A percentile compares a stretch with the other conserved stretches of the same genome.
phyloP scores from a whole-genome alignment of 257 asterid species.

The Scutellaria barbata region DNA sequence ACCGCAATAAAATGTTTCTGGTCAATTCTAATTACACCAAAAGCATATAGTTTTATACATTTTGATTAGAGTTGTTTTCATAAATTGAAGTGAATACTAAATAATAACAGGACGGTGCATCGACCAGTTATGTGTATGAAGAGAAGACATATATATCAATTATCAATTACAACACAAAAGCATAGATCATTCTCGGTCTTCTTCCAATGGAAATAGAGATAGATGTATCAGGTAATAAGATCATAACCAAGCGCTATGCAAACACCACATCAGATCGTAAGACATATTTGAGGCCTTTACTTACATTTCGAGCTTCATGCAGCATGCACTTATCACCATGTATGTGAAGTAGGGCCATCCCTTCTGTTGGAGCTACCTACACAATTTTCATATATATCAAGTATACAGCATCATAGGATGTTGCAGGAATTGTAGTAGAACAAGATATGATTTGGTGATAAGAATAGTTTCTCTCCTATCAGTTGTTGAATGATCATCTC shows the following conservation, averaged over 20 bases:
- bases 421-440: neutral
- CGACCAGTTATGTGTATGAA: neutral
- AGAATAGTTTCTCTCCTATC: no score
- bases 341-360: slow-evolving; percentile 90
- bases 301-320: slow-evolving; percentile 85
- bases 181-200: neutral
- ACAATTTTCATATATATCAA: neutral
- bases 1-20: no score
- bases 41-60: no score
- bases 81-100: no score
- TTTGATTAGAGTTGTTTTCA: no score
- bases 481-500: neutral
- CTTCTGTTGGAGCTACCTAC: slow-evolving; percentile 87
- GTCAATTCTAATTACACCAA: no score
- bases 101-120: neutral
- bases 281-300: slow-evolving; percentile 81
- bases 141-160: neutral
- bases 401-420: neutral
- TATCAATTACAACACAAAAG: neutral
- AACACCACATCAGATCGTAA: slow-evolving; percentile 85
- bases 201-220: neutral
- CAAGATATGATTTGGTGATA: neutral
- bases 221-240: neutral
- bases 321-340: slow-evolving; percentile 86
- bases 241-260: slow-evolving; percentile 33